A percentile compares a stretch with the other conserved stretches of the same genome.
Conservation (phyloP, 2,329 filamentous ascomycete genomes). For the Pseudocercospora pini-densiflorae region DNA sequence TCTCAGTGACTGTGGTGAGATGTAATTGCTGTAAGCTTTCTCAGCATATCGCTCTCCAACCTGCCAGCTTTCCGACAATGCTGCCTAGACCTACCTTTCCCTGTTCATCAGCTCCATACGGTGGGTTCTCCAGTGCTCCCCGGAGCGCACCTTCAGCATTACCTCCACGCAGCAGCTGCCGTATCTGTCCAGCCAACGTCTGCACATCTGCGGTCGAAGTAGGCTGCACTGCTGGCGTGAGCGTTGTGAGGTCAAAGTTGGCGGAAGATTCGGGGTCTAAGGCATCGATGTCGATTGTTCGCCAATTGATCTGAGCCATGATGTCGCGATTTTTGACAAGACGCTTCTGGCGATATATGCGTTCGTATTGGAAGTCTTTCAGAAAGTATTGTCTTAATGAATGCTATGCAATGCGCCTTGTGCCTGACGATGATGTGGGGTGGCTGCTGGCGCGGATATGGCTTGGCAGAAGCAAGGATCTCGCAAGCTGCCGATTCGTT, state of each 20-base stretch:
- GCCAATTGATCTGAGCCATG: constrained; percentile 61
- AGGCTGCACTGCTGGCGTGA: constrained; percentile 76
- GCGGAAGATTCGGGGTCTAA: constrained; percentile 85
- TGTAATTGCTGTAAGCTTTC: constrained; percentile 70
- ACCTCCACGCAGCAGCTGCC: constrained; percentile 83
- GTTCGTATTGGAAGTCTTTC: constrained; percentile 3
- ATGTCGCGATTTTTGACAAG: constrained; percentile 2
- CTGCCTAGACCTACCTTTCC: constrained; percentile 52
- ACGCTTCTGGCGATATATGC: background rate
- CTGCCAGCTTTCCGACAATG: background rate
- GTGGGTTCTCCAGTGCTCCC: constrained; percentile 81
- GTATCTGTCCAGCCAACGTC: constrained; percentile 76
- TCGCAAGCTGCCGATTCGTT: background rate
- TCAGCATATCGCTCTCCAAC: constrained; percentile 3
- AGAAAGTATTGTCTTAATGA: background rate
- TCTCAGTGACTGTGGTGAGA: constrained; percentile 85
- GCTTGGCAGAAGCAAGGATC: background rate
- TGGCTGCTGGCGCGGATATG: background rate
- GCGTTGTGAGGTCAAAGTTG: constrained; percentile 88
- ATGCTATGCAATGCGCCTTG: constrained; percentile 8
- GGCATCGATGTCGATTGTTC: constrained; percentile 93
- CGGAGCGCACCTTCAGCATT: constrained; percentile 86
- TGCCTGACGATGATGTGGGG: constrained; percentile 13
- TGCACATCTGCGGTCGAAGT: constrained; percentile 79
- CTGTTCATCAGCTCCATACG: constrained; percentile 64